Evolutionary conservation across 2,329 filamentous ascomycete species (phyloP).

Genomic region (Cladosporium phlei): DNA sequence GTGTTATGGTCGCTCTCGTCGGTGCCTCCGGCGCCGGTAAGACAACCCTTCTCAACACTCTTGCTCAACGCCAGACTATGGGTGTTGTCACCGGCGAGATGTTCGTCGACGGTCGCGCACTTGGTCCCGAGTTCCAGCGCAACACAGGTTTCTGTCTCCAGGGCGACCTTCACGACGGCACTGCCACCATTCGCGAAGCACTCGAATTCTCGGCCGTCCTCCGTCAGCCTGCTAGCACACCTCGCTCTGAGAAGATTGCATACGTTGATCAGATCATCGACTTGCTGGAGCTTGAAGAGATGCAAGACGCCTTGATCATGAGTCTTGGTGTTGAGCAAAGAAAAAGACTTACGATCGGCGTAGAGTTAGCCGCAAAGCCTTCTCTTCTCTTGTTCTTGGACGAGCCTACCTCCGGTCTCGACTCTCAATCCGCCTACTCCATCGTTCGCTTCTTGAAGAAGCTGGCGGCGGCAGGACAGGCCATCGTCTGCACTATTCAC

Average conservation of each 20-base stretch:
- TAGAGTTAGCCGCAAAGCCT: conserved; percentile 67
- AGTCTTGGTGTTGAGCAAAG: conserved; percentile 64
- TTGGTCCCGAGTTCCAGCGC: conserved; percentile 61
- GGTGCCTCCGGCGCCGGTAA: conserved; percentile 80
- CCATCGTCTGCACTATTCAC: conserved; percentile 70
- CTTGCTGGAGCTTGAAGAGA: conserved; percentile 59
- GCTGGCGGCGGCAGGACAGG: conserved; percentile 61
- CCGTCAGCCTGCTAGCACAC: conserved; percentile 53
- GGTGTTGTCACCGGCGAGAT: conserved; percentile 65
- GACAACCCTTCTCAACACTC: conserved; percentile 73
- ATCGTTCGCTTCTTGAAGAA: conserved; percentile 67
- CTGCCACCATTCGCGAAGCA: conserved; percentile 63
- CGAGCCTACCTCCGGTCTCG: conserved; percentile 66
- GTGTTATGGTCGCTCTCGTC: conserved; percentile 74
- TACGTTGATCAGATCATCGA: conserved; percentile 65
- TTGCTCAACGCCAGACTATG: conserved; percentile 65
- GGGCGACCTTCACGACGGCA: conserved; percentile 65
- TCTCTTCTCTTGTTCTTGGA: conserved; percentile 65
- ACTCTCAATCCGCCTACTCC: conserved; percentile 63
- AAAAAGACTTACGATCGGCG: conserved; percentile 68
- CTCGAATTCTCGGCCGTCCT: conserved; percentile 65
- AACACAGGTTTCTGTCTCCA: conserved; percentile 69
- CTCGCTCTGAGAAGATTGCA: conserved; percentile 57
- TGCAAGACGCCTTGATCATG: conserved; percentile 63
- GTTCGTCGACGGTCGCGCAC: conserved; percentile 62